Evolutionary conservation across 1,284 basidiomycete genomes (phyloP), one percentile per base, ranked within the genome.

Genomic region (Irpex sp.): DNA sequence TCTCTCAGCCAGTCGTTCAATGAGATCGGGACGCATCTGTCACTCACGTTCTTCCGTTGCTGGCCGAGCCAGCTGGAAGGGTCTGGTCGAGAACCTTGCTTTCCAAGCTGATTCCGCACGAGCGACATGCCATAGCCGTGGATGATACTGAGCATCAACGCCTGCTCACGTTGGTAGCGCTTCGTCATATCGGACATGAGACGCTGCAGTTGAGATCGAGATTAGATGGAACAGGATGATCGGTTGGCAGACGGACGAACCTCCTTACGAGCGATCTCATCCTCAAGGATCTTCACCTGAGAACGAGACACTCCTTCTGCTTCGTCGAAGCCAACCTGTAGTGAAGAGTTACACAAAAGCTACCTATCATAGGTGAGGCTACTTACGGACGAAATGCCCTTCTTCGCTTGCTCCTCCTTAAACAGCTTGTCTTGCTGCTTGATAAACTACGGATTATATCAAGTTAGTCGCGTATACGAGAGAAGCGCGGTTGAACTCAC

Each of bases 341-440:
- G 47, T 56, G 19, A 5, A 26, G 57, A 26, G 4, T 50, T n/a
- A 47, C 43, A 39, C 37, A 55, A 6, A 11, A 4, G 2, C 6
- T 3, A 9, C 19, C 39, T 11, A 33, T 17, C 4, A n/a, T 5
- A 0, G 17, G 35, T 4, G 0, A 1, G 13, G 9, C 15, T 26
- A 67, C 74, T 64, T 31, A 76, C 74, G 11, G 73, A 64, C 19
- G 71, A 68, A 39, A 72, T 68, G 35, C 75, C 73, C 67, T 77
- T 81, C 63, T 82, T 83, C 4, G 83, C 83, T 61, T 88, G 86
- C 67, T 91, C 87, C 70, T 92, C 88, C 68, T 90, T 92, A 77
- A 93, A 90, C 36, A 94, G 79, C 68, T 93, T 92, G 78, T 97
- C 94, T 75, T 97, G 95, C 59, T 89, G 83, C 75, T 93, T 93